A percentile compares a stretch with the other conserved stretches of the same genome.
Conservation (phyloP, 352 stramenopile species). For the Phytopythium oedochilum region DNA sequence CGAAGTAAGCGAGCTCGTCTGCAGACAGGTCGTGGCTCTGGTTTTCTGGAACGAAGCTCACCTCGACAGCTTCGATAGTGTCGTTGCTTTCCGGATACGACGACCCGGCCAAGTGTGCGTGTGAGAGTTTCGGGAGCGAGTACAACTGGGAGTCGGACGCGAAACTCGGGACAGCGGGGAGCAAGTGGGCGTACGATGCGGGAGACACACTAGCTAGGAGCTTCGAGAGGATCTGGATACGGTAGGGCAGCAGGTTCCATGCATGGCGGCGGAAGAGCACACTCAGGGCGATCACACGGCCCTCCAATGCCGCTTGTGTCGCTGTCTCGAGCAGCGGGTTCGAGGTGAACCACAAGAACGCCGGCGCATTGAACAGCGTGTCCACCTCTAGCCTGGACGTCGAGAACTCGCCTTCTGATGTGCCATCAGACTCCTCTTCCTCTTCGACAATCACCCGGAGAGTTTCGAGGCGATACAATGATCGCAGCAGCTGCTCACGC, state of each 20-base stretch:
- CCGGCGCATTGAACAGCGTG: slow-evolving; percentile 13
- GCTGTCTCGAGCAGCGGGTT: slow-evolving; percentile 29
- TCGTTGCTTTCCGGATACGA: slow-evolving; percentile 6
- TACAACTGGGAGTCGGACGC: slow-evolving; percentile 37
- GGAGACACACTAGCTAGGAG: slow-evolving; percentile 35
- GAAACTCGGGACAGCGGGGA: slow-evolving; percentile 35
- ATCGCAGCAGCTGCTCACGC: slow-evolving; percentile 24
- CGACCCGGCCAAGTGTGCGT: background rate
- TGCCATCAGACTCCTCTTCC: slow-evolving; percentile 9
- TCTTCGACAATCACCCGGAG: slow-evolving; percentile 28
- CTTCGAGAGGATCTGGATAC: slow-evolving; percentile 40
- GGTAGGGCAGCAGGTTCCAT: slow-evolving; percentile 46
- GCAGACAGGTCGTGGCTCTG: slow-evolving; percentile 29
- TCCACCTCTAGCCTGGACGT: slow-evolving; percentile 14
- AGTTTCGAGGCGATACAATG: slow-evolving; percentile 44
- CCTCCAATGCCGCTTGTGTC: slow-evolving; percentile 42
- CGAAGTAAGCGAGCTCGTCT: slow-evolving; percentile 32
- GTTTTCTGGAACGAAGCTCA: slow-evolving; percentile 34
- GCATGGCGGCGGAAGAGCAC: slow-evolving; percentile 46
- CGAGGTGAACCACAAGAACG: slow-evolving; percentile 27
- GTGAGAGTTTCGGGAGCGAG: slow-evolving; percentile 16
- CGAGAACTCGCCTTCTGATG: background rate
- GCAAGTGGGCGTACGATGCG: slow-evolving; percentile 30
- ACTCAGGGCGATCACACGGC: slow-evolving; percentile 30
- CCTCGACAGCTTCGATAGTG: slow-evolving; percentile 8